Evolutionary conservation across 345 rosid species (phyloP), one percentile per base, ranked within the genome.

Genomic region (Aquilaria malaccensis): DNA sequence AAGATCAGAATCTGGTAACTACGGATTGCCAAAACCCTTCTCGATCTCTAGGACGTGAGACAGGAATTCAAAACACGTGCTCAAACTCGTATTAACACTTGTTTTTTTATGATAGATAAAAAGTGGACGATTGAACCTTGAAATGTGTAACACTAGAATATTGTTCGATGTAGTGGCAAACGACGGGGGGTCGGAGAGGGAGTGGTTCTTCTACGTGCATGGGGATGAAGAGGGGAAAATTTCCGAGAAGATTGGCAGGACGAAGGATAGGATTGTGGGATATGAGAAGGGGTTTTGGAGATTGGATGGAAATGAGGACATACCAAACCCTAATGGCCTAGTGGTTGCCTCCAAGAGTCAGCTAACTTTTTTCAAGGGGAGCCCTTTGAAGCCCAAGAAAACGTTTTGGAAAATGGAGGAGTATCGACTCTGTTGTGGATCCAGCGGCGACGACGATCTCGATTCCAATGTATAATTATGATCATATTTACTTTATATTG

Each of bases 391-490:
- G 11, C 9, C 70, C 3, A 76, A 53, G 55, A 72, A 59, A 63
- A 76, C 76, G 22, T 71, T 61, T 62, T 72, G 80, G 80, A 65
- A 15, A 30, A 68, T 76, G 69, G 66, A 68, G 2, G 33, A 61
- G 49, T 76, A 61, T 52, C 65, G 63, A 1, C 14, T 76, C 3
- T 64, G 66, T 11, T 0, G 1, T 11, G 50, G 55, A 32, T 59
- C 32, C 30, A 55, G 59, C 33, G 5, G 14, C 30, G 59, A 63
- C 33, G 5, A 29, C 41, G 15, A 0, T 1, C 51, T 58, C 11
- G 43, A 37, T 30, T 52, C 1, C 45, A 46, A 64, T 62, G 68
- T 58, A 50, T 33, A 50, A 11, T 52, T 13, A 52, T 3, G 31
- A 49, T 5, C 52, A 49, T 49, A 3, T 49, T 3, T 5, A 37